Evolutionary conservation across 2,329 filamentous ascomycete genomes (phyloP).

Genomic region (Pseudophaeomoniella oleicola): DNA sequence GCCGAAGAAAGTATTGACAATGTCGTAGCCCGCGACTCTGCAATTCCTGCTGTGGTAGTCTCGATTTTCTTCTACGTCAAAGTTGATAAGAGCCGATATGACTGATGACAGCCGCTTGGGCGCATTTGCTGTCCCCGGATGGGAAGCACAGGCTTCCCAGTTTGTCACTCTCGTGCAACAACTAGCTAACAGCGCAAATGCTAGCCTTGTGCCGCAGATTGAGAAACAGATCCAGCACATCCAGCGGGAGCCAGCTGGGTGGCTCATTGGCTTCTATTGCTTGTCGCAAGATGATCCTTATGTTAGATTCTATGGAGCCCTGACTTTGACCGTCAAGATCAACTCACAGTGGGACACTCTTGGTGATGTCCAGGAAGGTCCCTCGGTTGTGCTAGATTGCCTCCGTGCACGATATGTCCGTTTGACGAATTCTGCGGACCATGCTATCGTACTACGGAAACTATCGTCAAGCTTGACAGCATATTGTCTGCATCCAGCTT

Average conservation of each 20-base stretch:
- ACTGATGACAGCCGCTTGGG: neutral
- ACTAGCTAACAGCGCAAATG: constrained; percentile 28
- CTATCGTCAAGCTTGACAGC: constrained; percentile 27
- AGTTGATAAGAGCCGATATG: neutral
- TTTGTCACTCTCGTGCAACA: constrained; percentile 21
- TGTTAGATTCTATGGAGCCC: constrained; percentile 79
- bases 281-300: constrained; percentile 55
- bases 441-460: constrained; percentile 29
- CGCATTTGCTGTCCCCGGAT: neutral
- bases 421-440: constrained; percentile 23
- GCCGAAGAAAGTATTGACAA: too few species aligned
- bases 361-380: constrained; percentile 1
- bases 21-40: too few species aligned
- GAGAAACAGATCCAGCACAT: constrained; percentile 66
- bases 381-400: constrained; percentile 18
- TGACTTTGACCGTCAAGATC: constrained; percentile 87
- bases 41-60: too few species aligned
- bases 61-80: too few species aligned
- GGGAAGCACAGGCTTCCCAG: neutral
- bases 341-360: constrained; percentile 59
- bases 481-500: constrained; percentile 25
- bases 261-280: constrained; percentile 69
- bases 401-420: constrained; percentile 27
- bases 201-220: constrained; percentile 23
- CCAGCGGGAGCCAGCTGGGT: constrained; percentile 68